Conservation (phyloP, 1,284 basidiomycete genomes). For the Lentinula novae-zelandiae region DNA sequence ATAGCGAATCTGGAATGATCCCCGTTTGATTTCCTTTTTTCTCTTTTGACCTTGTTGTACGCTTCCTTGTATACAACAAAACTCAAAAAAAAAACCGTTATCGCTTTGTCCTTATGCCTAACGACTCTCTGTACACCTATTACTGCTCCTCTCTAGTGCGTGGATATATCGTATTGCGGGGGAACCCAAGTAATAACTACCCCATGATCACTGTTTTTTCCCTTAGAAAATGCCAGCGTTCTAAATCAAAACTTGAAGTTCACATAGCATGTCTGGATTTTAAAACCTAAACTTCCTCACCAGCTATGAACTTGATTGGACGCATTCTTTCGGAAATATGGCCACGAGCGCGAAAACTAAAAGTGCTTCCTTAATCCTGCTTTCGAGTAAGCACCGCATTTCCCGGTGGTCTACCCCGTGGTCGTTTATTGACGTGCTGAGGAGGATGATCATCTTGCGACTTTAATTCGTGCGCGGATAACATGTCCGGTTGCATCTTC, state of each 20-base stretch:
- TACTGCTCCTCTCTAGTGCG: neutral
- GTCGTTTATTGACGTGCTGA: neutral
- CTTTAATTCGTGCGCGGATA: neutral
- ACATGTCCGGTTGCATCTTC: slow-evolving; percentile 20
- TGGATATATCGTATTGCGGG: neutral
- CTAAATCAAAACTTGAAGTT: too few species aligned
- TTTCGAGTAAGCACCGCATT: neutral
- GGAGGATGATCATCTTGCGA: neutral
- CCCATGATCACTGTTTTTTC: too few species aligned
- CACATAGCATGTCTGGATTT: too few species aligned
- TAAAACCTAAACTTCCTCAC: too few species aligned
- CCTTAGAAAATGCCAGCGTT: neutral
- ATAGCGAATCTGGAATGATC: neutral
- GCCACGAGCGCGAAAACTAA: too few species aligned
- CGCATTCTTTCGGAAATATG: too few species aligned
- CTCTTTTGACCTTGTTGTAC: too few species aligned
- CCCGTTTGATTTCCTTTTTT: too few species aligned
- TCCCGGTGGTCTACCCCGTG: neutral
- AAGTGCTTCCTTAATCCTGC: neutral
- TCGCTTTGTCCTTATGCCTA: too few species aligned
- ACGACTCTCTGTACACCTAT: neutral
- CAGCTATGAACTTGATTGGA: too few species aligned
- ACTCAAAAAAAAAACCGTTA: too few species aligned
- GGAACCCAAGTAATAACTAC: neutral
- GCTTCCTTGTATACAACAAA: too few species aligned